Evolutionary conservation across 2,329 filamentous ascomycete genomes (phyloP), one percentile per base, ranked within the genome.

Genomic region (Diplodia scrobiculata): DNA sequence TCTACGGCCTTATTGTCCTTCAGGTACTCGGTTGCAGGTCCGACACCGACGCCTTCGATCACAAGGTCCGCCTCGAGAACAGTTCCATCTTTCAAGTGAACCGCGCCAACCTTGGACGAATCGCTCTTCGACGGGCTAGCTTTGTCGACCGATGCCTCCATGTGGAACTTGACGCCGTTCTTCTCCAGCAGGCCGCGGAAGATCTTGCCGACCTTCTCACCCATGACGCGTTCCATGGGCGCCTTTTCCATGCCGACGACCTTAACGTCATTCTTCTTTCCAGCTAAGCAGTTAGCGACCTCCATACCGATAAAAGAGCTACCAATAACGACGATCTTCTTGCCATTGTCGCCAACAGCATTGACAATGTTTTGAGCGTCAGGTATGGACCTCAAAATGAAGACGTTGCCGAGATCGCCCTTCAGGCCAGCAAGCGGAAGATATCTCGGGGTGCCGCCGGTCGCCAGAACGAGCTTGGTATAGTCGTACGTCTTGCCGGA

Each of bases 241-340:
- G 87, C 87, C 67, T 86, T 87, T 74, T 97, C 92, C 90, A 93
- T 94, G 45, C 95, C 95, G 25, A 99, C 83, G 48, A 98, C 87
- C 7, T 90, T 90, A 17, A 99, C 92, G 9, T 88, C 81, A 76
- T 99, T 96, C 72, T 90, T 89, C 72, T 89, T 90, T 52, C 85
- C 80, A 0, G 90, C 88, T 0, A 96, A 80, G 63, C 82, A 89
- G 69, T 93, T 95, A 68, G 91, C 94, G n/a, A 96, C 86, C 78
- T 99, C 95, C 91, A 99, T 96, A 48, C 95, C 95, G 74, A 99
- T 99, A 78, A 99, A 99, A 0, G 92, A 96, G 67, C 90, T 94
- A 48, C 95, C 95, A 64, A 99, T 84, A 14, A 99, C 84, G 54
- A 97, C 92, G 70, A 99, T 87, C 78, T 97, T 97, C 84, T 97